A percentile compares a stretch with the other conserved stretches of the same genome.
These are phyloP conservation scores for Epichloe uncinata DNA, from an alignment of 2,329 filamentous ascomycete genomes.

Conservation along the genomic window DNA sequence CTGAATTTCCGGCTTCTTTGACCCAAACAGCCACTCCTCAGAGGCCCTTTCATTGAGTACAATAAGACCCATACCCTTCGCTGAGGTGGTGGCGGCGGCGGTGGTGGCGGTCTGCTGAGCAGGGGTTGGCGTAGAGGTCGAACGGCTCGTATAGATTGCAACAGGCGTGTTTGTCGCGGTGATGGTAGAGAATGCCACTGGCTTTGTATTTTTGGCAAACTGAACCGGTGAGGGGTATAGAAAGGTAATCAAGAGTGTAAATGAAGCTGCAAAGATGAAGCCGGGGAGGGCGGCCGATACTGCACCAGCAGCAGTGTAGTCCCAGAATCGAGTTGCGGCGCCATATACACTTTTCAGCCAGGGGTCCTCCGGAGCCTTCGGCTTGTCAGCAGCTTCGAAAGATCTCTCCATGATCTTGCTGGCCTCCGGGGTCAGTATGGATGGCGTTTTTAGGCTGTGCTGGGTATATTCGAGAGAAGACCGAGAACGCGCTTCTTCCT, in stretches of 20 bases:
- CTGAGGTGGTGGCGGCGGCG: slow-evolving; percentile 3
- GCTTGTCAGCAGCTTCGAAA: slow-evolving; percentile 1
- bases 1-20: slow-evolving; percentile 19
- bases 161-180: slow-evolving; percentile 10
- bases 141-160: slow-evolving; percentile 6
- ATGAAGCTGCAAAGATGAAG: slow-evolving; percentile 12
- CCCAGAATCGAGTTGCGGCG: not conserved
- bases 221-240: slow-evolving; percentile 16
- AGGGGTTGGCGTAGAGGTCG: slow-evolving; percentile 4
- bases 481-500: slow-evolving; percentile 26
- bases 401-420: slow-evolving; percentile 15
- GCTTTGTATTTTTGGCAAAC: not conserved
- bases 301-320: slow-evolving; percentile 1
- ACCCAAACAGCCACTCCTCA: slow-evolving; percentile 22
- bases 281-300: slow-evolving; percentile 13
- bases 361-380: not conserved
- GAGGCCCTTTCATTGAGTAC: slow-evolving; percentile 16
- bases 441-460: slow-evolving; percentile 31
- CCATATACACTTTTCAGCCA: not conserved
- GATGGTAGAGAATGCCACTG: slow-evolving; percentile 9
- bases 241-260: slow-evolving; percentile 13
- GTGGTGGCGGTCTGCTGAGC: not conserved
- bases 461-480: slow-evolving; percentile 36
- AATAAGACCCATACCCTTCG: slow-evolving; percentile 15
- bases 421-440: slow-evolving; percentile 23